phyloP scores from a whole-genome alignment of 2,329 filamentous ascomycete genomes.

The Colletotrichum sp. region DNA sequence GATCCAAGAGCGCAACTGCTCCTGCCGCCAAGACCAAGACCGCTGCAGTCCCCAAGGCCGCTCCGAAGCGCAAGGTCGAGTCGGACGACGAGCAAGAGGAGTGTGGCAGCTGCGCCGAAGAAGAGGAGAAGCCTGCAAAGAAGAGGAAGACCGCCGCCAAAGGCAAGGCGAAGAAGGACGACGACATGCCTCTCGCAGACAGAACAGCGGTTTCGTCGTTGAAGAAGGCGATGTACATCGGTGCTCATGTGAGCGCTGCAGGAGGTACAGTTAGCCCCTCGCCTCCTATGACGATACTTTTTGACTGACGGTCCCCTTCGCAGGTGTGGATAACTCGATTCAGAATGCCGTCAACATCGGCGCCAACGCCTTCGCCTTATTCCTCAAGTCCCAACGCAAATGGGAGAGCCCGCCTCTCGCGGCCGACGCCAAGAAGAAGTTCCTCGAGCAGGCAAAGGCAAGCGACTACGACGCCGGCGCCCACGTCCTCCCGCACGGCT shows the following conservation, averaged over 20 bases:
- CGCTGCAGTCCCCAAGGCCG: constrained; percentile 19
- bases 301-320: neutral
- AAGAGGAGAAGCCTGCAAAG: constrained; percentile 37
- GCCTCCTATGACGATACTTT: neutral
- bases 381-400: constrained; percentile 95
- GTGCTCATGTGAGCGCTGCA: constrained; percentile 89
- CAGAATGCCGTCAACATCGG: constrained; percentile 80
- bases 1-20: neutral
- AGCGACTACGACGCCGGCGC: constrained; percentile 74
- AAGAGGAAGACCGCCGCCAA: constrained; percentile 46
- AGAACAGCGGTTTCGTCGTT: constrained; percentile 70
- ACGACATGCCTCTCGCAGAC: constrained; percentile 66
- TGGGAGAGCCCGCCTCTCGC: constrained; percentile 85
- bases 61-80: constrained; percentile 36
- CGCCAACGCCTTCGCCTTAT: constrained; percentile 91
- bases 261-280: constrained; percentile 66
- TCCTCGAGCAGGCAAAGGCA: constrained; percentile 69
- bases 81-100: constrained; percentile 28
- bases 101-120: constrained; percentile 25
- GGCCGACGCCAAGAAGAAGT: constrained; percentile 69
- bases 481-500: constrained; percentile 89
- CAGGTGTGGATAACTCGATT: constrained; percentile 89
- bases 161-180: constrained; percentile 37
- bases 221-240: constrained; percentile 78
- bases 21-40: constrained; percentile 9